These are phyloP conservation scores for Juglanconis oblonga DNA, from an alignment of 2,329 filamentous ascomycete genomes.

Conservation along the genomic window DNA sequence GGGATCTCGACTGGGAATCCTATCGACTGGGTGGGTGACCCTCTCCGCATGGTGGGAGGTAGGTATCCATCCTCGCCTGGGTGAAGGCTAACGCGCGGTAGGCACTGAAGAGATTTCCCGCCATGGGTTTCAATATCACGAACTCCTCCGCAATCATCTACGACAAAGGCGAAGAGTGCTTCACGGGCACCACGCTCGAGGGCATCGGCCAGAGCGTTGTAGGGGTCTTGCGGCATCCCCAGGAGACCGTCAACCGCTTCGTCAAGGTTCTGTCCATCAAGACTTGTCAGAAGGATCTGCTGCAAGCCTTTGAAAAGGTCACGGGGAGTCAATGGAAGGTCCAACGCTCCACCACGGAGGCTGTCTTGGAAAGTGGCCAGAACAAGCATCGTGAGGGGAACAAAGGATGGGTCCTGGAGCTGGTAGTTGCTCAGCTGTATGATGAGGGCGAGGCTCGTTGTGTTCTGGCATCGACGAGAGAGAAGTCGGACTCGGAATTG, in stretches of 20 bases:
- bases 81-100: neutral
- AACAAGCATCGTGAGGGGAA: slow-evolving; percentile 22
- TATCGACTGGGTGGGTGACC: slow-evolving; percentile 28
- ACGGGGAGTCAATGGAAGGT: slow-evolving; percentile 24
- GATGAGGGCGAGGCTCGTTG: slow-evolving; percentile 27
- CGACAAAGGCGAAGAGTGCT: slow-evolving; percentile 47
- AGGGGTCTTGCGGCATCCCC: slow-evolving; percentile 44
- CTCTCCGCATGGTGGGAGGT: no score
- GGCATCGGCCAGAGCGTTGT: slow-evolving; percentile 47
- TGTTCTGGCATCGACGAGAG: slow-evolving; percentile 22
- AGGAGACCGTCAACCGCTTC: slow-evolving; percentile 50
- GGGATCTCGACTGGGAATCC: slow-evolving; percentile 29
- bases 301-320: slow-evolving; percentile 24
- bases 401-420: slow-evolving; percentile 26
- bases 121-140: slow-evolving; percentile 28
- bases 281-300: slow-evolving; percentile 15
- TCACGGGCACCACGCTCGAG: slow-evolving; percentile 46
- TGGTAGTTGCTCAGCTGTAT: slow-evolving; percentile 29
- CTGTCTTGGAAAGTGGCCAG: slow-evolving; percentile 12
- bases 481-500: slow-evolving; percentile 25
- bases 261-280: slow-evolving; percentile 42
- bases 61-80: no score
- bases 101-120: slow-evolving; percentile 22
- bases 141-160: slow-evolving; percentile 34
- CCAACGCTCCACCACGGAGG: neutral